Base-by-base conservation (phyloP, 2,329 filamentous ascomycete species). In the Lecanicillium sp. region DNA sequence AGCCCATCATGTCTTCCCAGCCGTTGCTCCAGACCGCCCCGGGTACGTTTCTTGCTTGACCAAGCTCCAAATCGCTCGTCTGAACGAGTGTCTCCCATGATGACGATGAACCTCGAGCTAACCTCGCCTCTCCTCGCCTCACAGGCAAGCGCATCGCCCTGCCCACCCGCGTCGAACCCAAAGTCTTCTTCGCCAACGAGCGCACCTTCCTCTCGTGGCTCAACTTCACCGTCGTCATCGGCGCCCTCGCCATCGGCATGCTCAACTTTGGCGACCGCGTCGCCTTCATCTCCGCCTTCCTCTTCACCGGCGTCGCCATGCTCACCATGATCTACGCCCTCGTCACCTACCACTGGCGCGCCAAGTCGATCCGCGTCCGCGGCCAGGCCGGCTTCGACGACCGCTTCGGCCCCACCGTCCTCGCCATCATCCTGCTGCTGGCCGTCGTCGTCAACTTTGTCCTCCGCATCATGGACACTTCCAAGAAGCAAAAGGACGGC, bases 111-210 rank as follows among this genome's bases (percentile, higher is more conserved):
- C 14, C n/a, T n/a, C n/a, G n/a, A n/a, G n/a, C n/a, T n/a, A n/a
- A n/a, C n/a, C n/a, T n/a, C n/a, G n/a, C n/a, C n/a, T n/a, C n/a
- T n/a, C n/a, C n/a, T n/a, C n/a, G n/a, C n/a, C n/a, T n/a, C n/a
- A n/a, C 60, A 95, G 91, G 91, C 79, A 98, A 98, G 75, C 89
- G 91, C 65, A 97, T 98, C 66, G 91, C 93, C 61, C 88, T 98
- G 55, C 93, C 93, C 50, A 96, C 91, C 52, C 90, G 93, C 58
- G 91, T 98, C 69, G 93, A 98, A 71, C 93, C 93, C 61, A 98
- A 98, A 73, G 93, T 98, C 75, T 98, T 97, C 82, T 98, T 98
- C 77, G 93, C 93, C 72, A 98, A 98, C 77, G 93, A 98, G 74
- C 89, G 93, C 55, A 98, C 93, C 54, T 98, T 98, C 68, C 83